Conservation (phyloP, 2,329 filamentous ascomycete genomes). For the Diatrype stigma region DNA sequence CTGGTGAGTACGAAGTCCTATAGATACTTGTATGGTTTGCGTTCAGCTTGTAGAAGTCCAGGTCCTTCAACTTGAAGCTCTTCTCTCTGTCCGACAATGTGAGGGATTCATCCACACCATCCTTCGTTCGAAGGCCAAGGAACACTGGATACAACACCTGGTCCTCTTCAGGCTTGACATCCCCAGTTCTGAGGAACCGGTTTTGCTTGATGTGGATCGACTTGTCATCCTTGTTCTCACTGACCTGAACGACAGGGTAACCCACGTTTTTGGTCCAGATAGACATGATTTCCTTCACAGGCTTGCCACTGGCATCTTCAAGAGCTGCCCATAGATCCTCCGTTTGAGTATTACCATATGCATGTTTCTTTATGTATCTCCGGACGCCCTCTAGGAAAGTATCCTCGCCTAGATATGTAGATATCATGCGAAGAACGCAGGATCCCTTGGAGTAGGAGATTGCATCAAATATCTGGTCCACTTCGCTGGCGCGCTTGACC, state of each 20-base stretch:
- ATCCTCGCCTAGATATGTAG: slow-evolving; percentile 89
- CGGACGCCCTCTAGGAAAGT: slow-evolving; percentile 89
- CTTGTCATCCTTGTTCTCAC: slow-evolving; percentile 64
- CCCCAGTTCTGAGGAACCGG: slow-evolving; percentile 86
- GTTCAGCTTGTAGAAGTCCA: slow-evolving; percentile 95
- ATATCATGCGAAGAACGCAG: slow-evolving; percentile 94
- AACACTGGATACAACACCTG: slow-evolving; percentile 85
- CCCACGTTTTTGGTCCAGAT: slow-evolving; percentile 97
- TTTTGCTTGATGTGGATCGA: slow-evolving; percentile 90
- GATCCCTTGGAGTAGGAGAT: slow-evolving; percentile 98
- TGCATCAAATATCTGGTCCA: slow-evolving; percentile 97
- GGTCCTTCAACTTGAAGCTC: slow-evolving; percentile 70
- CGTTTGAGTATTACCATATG: slow-evolving; percentile 92
- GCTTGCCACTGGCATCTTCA: slow-evolving; percentile 84
- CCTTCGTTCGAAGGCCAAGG: slow-evolving; percentile 76
- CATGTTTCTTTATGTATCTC: slow-evolving; percentile 89
- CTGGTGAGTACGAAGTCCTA: slow-evolving; percentile 80
- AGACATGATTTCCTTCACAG: slow-evolving; percentile 84
- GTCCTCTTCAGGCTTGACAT: slow-evolving; percentile 92
- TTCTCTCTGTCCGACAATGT: slow-evolving; percentile 69
- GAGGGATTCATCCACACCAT: slow-evolving; percentile 74
- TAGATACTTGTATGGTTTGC: slow-evolving; percentile 92
- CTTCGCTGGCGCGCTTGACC: slow-evolving; percentile 90
- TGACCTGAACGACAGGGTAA: slow-evolving; percentile 85
- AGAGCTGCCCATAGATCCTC: slow-evolving; percentile 87